These are phyloP conservation scores for Flaveria ramosissima DNA, from an alignment of 129 eudicot genomes.

Conservation along the genomic window DNA sequence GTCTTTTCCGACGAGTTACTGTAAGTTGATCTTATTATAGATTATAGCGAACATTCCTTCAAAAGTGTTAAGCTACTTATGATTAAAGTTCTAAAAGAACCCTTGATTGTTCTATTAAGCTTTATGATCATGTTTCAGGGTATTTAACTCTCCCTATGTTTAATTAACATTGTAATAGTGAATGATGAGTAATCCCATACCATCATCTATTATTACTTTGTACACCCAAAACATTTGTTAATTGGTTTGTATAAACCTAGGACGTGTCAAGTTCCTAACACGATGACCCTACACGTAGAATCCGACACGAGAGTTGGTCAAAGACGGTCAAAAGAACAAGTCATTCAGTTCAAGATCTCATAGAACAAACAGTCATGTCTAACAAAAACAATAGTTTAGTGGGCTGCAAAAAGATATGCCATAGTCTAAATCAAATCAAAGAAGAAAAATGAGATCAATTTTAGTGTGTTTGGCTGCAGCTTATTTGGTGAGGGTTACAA, in stretches of 20 bases:
- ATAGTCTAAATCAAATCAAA: conserved; percentile 42
- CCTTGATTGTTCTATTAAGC: too few species aligned
- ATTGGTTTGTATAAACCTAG: not conserved
- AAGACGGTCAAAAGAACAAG: conserved; percentile 30
- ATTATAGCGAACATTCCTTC: too few species aligned
- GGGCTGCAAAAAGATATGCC: conserved; percentile 48
- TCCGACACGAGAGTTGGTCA: conserved; percentile 15
- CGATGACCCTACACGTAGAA: conserved; percentile 9
- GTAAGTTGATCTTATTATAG: too few species aligned
- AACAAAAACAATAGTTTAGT: conserved; percentile 22
- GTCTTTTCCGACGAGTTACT: too few species aligned
- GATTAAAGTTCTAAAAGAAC: too few species aligned
- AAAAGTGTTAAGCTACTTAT: too few species aligned
- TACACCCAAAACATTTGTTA: not conserved
- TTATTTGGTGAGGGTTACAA: conserved; percentile 34
- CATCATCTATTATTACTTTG: too few species aligned
- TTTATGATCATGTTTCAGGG: too few species aligned
- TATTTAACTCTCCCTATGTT: too few species aligned
- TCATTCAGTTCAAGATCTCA: conserved; percentile 27
- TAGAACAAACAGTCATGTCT: conserved; percentile 42
- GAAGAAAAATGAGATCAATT: not conserved
- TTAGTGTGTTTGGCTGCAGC: conserved; percentile 27
- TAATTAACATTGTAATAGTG: too few species aligned
- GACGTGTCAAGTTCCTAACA: not conserved
- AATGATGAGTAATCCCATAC: too few species aligned